Conservation (phyloP, 2,329 filamentous ascomycete genomes). For the Pestalotiopsis sp. region DNA sequence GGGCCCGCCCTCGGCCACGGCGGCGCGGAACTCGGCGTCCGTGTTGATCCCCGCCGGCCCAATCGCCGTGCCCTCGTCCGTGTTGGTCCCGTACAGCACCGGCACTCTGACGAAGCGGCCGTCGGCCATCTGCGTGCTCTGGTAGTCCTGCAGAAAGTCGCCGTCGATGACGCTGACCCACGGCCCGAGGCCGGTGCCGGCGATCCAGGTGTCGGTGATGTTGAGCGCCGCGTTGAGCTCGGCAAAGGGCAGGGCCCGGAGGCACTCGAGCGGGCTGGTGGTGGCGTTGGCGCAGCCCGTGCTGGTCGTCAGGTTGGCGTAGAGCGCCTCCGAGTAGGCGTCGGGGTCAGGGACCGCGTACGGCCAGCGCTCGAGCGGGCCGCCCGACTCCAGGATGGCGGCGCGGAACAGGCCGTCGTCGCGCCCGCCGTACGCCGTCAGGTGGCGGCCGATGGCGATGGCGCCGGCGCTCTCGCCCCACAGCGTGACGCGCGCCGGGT, state of each 20-base stretch:
- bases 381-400: constrained; percentile 57
- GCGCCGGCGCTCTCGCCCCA: constrained; percentile 51
- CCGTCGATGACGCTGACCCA: constrained; percentile 50
- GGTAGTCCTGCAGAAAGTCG: constrained; percentile 48
- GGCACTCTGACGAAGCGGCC: constrained; percentile 47
- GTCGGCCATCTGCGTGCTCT: constrained; percentile 44
- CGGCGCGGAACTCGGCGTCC: constrained; percentile 45
- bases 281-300: constrained; percentile 24
- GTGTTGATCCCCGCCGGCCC: constrained; percentile 41
- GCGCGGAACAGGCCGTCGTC: constrained; percentile 57
- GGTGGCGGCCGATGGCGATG: constrained; percentile 46
- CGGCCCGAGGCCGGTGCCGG: constrained; percentile 31
- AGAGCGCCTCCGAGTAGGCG: constrained; percentile 27
- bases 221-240: constrained; percentile 37
- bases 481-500: constrained; percentile 47
- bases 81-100: constrained; percentile 50
- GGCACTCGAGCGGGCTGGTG: constrained; percentile 38
- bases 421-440: constrained; percentile 57
- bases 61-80: constrained; percentile 49
- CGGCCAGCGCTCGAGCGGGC: constrained; percentile 29
- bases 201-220: constrained; percentile 26
- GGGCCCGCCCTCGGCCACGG: constrained; percentile 34
- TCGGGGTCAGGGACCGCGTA: background rate
- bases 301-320: constrained; percentile 28
- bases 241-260: constrained; percentile 34